phyloP scores from a whole-genome alignment of 306 rosid genomes.

The Castanea mollissima region DNA sequence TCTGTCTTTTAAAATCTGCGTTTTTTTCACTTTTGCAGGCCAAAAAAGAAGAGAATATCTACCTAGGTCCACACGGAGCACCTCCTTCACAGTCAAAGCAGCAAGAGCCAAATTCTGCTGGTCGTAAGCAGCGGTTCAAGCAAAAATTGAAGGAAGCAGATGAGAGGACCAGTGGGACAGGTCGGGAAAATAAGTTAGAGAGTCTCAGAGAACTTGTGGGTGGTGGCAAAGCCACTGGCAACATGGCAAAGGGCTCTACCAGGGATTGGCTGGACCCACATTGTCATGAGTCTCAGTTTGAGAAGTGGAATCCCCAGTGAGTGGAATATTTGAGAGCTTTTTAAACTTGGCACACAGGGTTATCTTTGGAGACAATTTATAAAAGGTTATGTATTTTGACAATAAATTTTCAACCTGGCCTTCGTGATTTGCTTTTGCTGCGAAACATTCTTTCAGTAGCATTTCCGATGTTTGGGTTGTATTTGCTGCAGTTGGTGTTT shows the following conservation, averaged over 20 bases:
- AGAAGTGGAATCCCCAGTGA: slow-evolving; percentile 55
- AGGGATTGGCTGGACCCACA: slow-evolving; percentile 97
- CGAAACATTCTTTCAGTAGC: background rate
- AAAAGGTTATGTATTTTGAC: slow-evolving; percentile 31
- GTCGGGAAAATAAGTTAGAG: slow-evolving; percentile 87
- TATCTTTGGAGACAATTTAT: slow-evolving; percentile 19
- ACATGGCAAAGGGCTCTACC: slow-evolving; percentile 50
- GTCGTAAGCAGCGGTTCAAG: slow-evolving; percentile 73
- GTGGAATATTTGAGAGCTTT: slow-evolving; percentile 1
- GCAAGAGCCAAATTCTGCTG: slow-evolving; percentile 53
- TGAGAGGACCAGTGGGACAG: slow-evolving; percentile 48
- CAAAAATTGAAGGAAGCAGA: slow-evolving; percentile 96
- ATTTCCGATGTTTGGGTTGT: background rate
- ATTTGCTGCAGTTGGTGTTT: slow-evolving; percentile 6
- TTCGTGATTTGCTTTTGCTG: background rate
- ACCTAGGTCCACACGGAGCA: slow-evolving; percentile 92
- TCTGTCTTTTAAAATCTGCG: background rate
- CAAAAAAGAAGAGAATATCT: slow-evolving; percentile 69
- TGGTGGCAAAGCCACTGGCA: slow-evolving; percentile 42
- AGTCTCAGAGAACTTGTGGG: slow-evolving; percentile 91
- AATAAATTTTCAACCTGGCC: slow-evolving; percentile 25
- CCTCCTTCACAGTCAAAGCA: slow-evolving; percentile 84
- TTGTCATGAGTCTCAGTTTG: slow-evolving; percentile 84
- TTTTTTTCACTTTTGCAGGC: slow-evolving; percentile 40
- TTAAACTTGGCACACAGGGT: background rate